Conservation (phyloP, 495 filamentous ascomycete species). For the Penicillium verhagenii region DNA sequence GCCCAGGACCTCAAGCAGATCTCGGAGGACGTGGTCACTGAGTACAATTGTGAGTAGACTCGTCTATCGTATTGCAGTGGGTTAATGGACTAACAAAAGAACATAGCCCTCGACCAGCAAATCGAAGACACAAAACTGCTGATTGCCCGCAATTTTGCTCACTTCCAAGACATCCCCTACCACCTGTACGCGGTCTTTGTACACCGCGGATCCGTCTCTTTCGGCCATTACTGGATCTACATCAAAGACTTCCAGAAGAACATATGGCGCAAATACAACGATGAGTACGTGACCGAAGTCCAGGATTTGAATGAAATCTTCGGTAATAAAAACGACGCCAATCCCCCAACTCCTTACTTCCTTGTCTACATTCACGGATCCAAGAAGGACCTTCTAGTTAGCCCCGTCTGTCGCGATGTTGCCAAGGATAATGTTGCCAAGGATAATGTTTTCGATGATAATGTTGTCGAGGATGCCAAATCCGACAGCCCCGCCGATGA, state of each 20-base stretch:
- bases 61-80: background rate
- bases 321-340: constrained; percentile 54
- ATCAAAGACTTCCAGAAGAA: constrained; percentile 81
- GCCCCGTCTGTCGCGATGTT: constrained; percentile 55
- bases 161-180: constrained; percentile 61
- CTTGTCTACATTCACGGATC: constrained; percentile 76
- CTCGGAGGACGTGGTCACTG: constrained; percentile 11
- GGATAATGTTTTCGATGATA: constrained; percentile 7
- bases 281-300: constrained; percentile 73
- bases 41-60: background rate
- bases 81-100: background rate
- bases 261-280: constrained; percentile 94
- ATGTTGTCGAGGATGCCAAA: background rate
- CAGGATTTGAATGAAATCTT: constrained; percentile 64
- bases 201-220: constrained; percentile 67
- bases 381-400: constrained; percentile 59
- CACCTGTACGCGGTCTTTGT: constrained; percentile 91
- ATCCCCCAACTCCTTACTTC: constrained; percentile 79
- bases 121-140: constrained; percentile 49
- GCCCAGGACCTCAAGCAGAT: constrained; percentile 12
- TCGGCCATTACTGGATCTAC: constrained; percentile 97
- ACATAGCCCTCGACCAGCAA: constrained; percentile 46
- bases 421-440: constrained; percentile 16
- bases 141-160: constrained; percentile 63
- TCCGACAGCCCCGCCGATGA: constrained; percentile 20